Evolutionary conservation across 1,139 yeast genomes (phyloP).

Genomic region (Zygoascus meyerae): DNA sequence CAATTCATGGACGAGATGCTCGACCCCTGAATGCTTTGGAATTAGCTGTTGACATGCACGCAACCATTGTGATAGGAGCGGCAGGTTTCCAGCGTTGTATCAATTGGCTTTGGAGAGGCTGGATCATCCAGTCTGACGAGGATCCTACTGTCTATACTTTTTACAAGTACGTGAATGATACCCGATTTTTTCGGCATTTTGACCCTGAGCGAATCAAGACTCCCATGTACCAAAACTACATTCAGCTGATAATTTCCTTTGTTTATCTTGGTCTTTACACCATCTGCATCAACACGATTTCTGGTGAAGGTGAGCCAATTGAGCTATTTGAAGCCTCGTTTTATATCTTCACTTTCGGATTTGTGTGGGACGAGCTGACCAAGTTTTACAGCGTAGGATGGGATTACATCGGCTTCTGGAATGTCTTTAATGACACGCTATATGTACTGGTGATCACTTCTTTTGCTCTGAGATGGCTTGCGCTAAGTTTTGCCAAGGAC

Average conservation of each 20-base stretch:
- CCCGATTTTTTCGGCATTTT: conserved; percentile 58
- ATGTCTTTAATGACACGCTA: conserved; percentile 67
- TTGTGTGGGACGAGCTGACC: conserved; percentile 57
- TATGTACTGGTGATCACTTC: conserved; percentile 52
- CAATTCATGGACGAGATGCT: conserved; percentile 55
- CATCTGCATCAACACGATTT: conserved; percentile 48
- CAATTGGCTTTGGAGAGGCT: conserved; percentile 89
- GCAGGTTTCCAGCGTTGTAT: conserved; percentile 81
- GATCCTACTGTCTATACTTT: conserved; percentile 63
- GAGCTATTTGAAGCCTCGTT: conserved; percentile 51
- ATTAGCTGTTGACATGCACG: conserved; percentile 80
- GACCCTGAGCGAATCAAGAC: conserved; percentile 80
- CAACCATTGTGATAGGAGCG: conserved; percentile 68
- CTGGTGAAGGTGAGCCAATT: conserved; percentile 31
- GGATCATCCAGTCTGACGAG: conserved; percentile 73
- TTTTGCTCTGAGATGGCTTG: conserved; percentile 50
- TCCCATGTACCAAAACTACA: conserved; percentile 70
- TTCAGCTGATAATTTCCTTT: conserved; percentile 66
- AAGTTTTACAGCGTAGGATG: conserved; percentile 75
- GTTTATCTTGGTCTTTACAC: conserved; percentile 60
- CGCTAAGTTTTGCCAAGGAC: conserved; percentile 35
- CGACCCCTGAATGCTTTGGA: conserved; percentile 69
- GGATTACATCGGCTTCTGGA: conserved; percentile 72
- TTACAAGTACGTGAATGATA: conserved; percentile 55
- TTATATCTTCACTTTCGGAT: conserved; percentile 62